Base-by-base conservation (phyloP, 352 stramenopile species). In the Pythium myriotylum region DNA sequence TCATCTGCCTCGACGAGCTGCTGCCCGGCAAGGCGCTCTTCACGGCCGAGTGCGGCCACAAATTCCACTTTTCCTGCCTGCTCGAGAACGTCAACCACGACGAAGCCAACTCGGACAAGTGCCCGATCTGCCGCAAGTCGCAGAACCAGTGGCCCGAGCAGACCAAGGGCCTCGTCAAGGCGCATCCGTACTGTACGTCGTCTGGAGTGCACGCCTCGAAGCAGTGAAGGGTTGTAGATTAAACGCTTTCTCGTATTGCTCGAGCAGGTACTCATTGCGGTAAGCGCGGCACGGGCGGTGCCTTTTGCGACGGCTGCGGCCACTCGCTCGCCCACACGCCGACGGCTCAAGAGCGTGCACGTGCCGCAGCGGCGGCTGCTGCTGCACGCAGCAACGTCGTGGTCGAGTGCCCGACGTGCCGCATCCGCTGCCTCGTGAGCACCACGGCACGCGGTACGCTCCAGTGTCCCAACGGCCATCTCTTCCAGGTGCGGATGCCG, bases 31-130 rank as follows among this genome's bases (percentile, higher is more conserved):
- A 75, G 46, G 85, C 86, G 54, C 58, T 95, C 52, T 95, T 95
- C 66, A 91, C 80, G 47, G 86, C 84, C 67, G 84, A 95, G 72
- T 95, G 86, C 56, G 86, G 81, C 60, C 86, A 95, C 73, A 79
- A 84, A 48, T 95, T 91, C 66, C 86, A 95, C 67, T 95, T 95
- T 62, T 87, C 74, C 32, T 95, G 86, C 59, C 59, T 95, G 52
- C 61, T 95, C 29, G 86, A 95, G 77, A 95, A 95, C 65, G 83
- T 95, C 29, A 95, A 95, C 70, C 84, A 95, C 70, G 86, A 95
- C 72, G 86, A 95, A 65, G 86, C 84, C 26, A 95, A 95, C 62
- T 80, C 81, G 51, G 85, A 92, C 74, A 95, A 95, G 70, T 95
- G 86, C 47, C 86, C 86, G 59, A 95, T 95, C 62, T 95, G 86